A percentile compares a stretch with the other conserved stretches of the same genome.
These are phyloP conservation scores for Candida cerambycidarum DNA, from an alignment of 805 yeast genomes.

Conservation along the genomic window DNA sequence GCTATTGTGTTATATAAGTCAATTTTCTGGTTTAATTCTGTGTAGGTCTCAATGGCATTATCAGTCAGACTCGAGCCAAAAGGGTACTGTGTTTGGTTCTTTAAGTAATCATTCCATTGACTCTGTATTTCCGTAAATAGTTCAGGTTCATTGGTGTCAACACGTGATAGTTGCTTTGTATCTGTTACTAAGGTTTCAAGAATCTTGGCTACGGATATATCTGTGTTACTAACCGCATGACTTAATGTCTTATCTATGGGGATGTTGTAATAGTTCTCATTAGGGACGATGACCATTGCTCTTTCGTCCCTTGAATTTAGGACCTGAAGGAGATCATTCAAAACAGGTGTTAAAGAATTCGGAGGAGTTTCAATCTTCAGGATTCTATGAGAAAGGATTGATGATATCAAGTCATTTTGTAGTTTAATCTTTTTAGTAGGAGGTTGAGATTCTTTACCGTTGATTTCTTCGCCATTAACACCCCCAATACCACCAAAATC, in stretches of 20 bases:
- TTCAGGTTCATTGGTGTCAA: neutral
- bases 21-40: neutral
- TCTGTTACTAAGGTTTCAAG: neutral
- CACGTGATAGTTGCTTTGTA: neutral
- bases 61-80: neutral
- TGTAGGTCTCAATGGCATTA: neutral
- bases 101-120: neutral
- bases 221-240: neutral
- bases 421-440: neutral
- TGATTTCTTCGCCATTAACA: neutral
- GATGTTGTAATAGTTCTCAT: conserved; percentile 5
- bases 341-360: neutral
- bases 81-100: neutral
- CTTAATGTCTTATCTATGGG: neutral
- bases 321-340: neutral
- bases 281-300: conserved; percentile 11
- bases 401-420: neutral
- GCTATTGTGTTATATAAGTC: neutral
- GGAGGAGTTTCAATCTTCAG: conserved; percentile 4
- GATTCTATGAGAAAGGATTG: neutral
- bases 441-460: neutral
- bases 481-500: neutral
- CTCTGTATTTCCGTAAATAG: neutral
- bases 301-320: conserved; percentile 6
- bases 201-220: neutral